phyloP scores from a whole-genome alignment of 2,329 filamentous ascomycete genomes.

The Ophiosphaerella narmari region DNA sequence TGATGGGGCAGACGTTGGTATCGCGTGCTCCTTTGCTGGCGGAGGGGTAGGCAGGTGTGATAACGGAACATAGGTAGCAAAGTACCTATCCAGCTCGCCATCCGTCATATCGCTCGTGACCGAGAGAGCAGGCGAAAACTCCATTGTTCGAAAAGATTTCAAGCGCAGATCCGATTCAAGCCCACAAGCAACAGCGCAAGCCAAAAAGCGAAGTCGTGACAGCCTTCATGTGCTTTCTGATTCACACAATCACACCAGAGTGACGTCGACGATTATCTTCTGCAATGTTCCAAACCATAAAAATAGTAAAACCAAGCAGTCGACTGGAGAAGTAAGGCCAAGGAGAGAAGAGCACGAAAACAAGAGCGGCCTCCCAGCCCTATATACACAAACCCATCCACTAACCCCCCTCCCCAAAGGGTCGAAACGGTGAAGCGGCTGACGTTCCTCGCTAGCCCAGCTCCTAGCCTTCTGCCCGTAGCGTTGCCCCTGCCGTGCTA shows the following conservation, averaged over 20 bases:
- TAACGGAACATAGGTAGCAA: conserved; percentile 45
- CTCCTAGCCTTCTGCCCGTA: conserved; percentile 15
- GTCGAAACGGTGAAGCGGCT: conserved; percentile 35
- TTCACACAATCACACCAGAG: not conserved
- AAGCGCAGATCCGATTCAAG: not conserved
- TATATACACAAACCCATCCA: conserved; percentile 24
- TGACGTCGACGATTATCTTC: not conserved
- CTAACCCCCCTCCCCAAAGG: conserved; percentile 12
- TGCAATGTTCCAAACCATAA: no score
- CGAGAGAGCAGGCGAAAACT: conserved; percentile 33
- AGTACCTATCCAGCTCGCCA: conserved; percentile 46
- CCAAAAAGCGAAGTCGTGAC: no score
- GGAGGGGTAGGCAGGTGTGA: conserved; percentile 49
- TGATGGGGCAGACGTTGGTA: conserved; percentile 12
- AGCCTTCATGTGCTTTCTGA: no score
- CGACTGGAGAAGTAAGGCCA: not conserved
- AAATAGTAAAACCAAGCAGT: not conserved
- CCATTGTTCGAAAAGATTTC: conserved; percentile 20
- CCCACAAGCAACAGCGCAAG: no score
- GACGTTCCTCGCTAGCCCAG: conserved; percentile 25
- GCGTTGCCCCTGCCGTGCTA: conserved; percentile 29
- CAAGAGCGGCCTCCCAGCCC: conserved; percentile 10
- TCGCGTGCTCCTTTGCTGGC: conserved; percentile 33
- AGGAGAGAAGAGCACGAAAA: not conserved
- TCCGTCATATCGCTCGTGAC: conserved; percentile 41